A percentile compares a stretch with the other conserved stretches of the same genome.
These are phyloP conservation scores for Mimosa bimucronata DNA, from an alignment of 306 rosid species.

Conservation along the genomic window DNA sequence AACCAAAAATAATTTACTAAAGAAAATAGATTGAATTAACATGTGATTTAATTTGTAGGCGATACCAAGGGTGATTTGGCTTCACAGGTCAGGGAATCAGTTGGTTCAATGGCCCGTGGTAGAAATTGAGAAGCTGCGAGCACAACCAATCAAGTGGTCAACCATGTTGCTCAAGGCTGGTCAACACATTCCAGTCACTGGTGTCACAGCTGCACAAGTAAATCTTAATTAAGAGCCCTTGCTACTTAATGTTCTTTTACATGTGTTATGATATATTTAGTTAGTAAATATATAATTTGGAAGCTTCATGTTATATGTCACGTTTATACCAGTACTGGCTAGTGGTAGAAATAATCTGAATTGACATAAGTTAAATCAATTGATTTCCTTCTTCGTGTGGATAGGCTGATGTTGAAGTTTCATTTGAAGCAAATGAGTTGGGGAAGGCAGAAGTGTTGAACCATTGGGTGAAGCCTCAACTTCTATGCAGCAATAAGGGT, in stretches of 20 bases:
- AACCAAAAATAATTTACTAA: no score
- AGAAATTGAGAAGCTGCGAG: constrained; percentile 64
- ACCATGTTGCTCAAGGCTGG: constrained; percentile 47
- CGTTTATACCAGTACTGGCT: no score
- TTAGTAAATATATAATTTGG: no score
- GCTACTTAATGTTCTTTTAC: no score
- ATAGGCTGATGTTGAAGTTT: constrained; percentile 76
- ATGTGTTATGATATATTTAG: no score
- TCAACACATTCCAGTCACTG: constrained; percentile 44
- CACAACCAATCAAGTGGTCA: constrained; percentile 37
- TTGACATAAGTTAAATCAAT: no score
- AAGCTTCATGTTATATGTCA: no score
- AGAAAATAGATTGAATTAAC: no score
- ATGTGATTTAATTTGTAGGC: no score
- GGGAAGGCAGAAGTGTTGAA: constrained; percentile 53
- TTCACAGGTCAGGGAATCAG: no score
- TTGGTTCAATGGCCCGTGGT: constrained; percentile 53
- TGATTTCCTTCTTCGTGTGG: background rate
- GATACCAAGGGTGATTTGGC: no score
- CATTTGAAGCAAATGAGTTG: constrained; percentile 50
- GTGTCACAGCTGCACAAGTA: constrained; percentile 66
- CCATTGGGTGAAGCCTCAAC: constrained; percentile 56
- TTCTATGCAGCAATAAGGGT: constrained; percentile 59
- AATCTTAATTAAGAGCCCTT: background rate
- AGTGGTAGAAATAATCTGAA: no score